A percentile compares a stretch with the other conserved stretches of the same genome.
Evolutionary conservation across 2,329 filamentous ascomycete genomes (phyloP).

Genomic region (Parascedosporium putredinis): DNA sequence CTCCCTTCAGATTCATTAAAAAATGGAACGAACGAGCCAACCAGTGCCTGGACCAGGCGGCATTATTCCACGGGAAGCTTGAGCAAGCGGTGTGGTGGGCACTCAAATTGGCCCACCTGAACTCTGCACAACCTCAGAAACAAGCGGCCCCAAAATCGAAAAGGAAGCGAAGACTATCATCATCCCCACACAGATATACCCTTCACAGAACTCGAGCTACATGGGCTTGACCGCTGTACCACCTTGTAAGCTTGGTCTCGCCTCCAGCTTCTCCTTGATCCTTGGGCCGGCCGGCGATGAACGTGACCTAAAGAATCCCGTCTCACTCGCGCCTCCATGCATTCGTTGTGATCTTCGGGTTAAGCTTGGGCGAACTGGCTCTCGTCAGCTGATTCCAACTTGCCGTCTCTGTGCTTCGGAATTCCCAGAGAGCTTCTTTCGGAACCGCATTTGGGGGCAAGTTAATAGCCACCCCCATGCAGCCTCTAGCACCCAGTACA

Average conservation of each 20-base stretch:
- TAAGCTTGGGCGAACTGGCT: too few relatives aligned
- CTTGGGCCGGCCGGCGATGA: not conserved
- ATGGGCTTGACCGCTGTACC: not conserved
- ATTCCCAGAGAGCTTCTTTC: not conserved
- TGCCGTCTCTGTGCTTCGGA: not conserved
- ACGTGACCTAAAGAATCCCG: not conserved
- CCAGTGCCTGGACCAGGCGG: constrained; percentile 3
- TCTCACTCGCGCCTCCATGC: not conserved
- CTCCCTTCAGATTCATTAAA: not conserved
- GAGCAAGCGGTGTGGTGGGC: not conserved
- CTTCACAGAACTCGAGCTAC: too few relatives aligned
- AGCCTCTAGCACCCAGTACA: too few relatives aligned
- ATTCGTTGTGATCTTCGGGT: too few relatives aligned
- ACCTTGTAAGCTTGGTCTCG: too few relatives aligned
- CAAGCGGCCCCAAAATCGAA: not conserved
- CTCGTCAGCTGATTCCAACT: not conserved
- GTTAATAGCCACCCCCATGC: too few relatives aligned
- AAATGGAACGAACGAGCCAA: constrained; percentile 6
- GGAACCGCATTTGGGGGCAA: too few relatives aligned
- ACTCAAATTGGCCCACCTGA: constrained; percentile 6
- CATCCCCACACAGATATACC: too few relatives aligned
- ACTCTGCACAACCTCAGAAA: not conserved
- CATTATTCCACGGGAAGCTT: not conserved
- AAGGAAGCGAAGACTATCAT: too few relatives aligned
- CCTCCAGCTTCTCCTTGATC: not conserved